Percentiles rank a stretch among this genome's conserved stretches.
phyloP scores from a whole-genome alignment of 202 grass and related monocot species.

The Saccharum hybrid region DNA sequence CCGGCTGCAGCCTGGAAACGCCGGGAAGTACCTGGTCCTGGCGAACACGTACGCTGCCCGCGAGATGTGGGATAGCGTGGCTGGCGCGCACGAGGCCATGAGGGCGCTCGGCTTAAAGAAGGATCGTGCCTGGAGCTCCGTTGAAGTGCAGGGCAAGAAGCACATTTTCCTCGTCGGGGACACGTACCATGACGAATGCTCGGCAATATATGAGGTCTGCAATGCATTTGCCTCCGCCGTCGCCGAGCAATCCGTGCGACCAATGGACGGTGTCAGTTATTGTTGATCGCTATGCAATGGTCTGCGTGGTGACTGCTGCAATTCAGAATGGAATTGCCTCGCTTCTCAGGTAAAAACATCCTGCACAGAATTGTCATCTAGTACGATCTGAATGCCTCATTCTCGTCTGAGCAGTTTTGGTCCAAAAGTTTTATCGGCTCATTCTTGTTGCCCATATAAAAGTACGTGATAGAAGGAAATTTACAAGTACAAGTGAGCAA shows the following conservation, averaged over 20 bases:
- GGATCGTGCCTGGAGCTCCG: constrained; percentile 59
- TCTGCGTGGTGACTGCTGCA: neutral
- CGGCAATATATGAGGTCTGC: constrained; percentile 53
- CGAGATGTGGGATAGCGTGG: constrained; percentile 62
- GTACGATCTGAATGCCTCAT: neutral
- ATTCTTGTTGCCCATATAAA: neutral
- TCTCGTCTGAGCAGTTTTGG: neutral
- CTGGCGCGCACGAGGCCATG: constrained; percentile 45
- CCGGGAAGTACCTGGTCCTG: constrained; percentile 57
- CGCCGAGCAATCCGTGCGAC: constrained; percentile 29
- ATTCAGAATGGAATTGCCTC: neutral
- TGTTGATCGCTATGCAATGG: neutral
- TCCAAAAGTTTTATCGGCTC: neutral
- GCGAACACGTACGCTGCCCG: constrained; percentile 57
- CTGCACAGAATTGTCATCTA: neutral
- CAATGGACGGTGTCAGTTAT: neutral
- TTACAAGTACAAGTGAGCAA: neutral
- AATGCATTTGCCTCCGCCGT: constrained; percentile 43
- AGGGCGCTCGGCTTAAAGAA: constrained; percentile 53
- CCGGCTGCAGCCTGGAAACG: constrained; percentile 51
- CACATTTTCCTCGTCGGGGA: constrained; percentile 56
- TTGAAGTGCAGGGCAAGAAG: constrained; percentile 51
- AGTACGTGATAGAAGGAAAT: neutral
- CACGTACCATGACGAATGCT: constrained; percentile 49
- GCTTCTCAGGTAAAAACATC: neutral